Base-by-base conservation (phyloP, 495 filamentous ascomycete genomes). In the Lasiosphaeriaceae sp. region DNA sequence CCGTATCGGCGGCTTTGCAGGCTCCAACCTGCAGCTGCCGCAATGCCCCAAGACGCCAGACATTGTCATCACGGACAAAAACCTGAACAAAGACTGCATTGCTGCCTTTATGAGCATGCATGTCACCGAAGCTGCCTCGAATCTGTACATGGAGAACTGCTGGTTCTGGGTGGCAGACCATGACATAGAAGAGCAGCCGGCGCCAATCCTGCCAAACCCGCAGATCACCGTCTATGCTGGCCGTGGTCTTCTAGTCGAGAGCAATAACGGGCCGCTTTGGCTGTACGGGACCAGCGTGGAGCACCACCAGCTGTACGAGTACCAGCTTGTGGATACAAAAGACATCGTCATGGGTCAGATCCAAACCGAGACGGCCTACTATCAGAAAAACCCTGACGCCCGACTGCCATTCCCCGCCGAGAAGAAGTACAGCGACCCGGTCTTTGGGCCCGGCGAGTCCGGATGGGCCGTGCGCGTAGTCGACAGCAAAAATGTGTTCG, bases 231-330 rank as follows among this genome's bases (percentile, higher is more conserved):
- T 92, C 5, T 90, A 86, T 61, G 75, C 79, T 7, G 89, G 88
- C 11, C 82, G 89, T 22, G 88, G 88, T 1, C 63, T 90, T 37
- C 61, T 86, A 4, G 68, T 86, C 24, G 85, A 90, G 66, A 80
- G 79, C 37, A 66, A 65, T 0, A 44, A 71, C 34, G 82, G 82
- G 24, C 76, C 74, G 2, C 68, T 84, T 39, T 88, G 88, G 87
- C 71, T 88, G 39, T 64, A 71, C 8, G 75, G 73, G 20, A 71
- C 68, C 2, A 67, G 74, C 55, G 66, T 80, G 65, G 90, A 96
- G 71, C 90, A 96, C 61, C 82, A 86, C 64, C 74, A 79, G 4
- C 74, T 90, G 5, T 92, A 91, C 65, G 86, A 96, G 66, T 96
- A 93, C 73, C 86, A 91, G 60, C 76, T 95, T 56, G 72, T 76